Evolutionary conservation across 2,329 filamentous ascomycete species (phyloP).

Genomic region (Trichoderma sp.): DNA sequence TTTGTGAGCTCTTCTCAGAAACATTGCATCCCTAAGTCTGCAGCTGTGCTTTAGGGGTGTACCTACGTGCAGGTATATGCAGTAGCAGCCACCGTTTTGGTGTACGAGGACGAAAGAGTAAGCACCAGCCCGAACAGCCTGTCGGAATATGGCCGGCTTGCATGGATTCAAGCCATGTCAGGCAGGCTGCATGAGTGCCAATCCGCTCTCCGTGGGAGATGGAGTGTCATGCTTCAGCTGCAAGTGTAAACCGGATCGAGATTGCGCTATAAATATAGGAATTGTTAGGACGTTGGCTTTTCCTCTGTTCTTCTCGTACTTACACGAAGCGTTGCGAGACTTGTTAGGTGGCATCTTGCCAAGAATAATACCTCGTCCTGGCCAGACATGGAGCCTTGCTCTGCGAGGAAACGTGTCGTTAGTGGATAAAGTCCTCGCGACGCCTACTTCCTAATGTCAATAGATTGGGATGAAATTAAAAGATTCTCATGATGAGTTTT

Average conservation of each 20-base stretch:
- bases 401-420: background rate
- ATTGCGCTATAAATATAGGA: constrained; percentile 2
- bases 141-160: constrained; percentile 20
- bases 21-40: background rate
- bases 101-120: constrained; percentile 1
- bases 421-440: background rate
- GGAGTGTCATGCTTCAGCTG: constrained; percentile 7
- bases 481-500: background rate
- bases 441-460: background rate
- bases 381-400: background rate
- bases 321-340: background rate
- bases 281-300: background rate
- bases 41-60: background rate
- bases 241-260: constrained; percentile 12
- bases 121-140: constrained; percentile 1
- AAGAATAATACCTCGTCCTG: background rate
- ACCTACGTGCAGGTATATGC: background rate
- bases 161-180: constrained; percentile 2
- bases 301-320: background rate
- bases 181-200: constrained; percentile 14
- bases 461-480: background rate
- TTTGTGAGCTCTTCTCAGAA: background rate
- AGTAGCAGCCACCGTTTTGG: background rate
- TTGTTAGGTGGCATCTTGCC: background rate
- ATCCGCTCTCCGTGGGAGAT: background rate